Base-by-base conservation (phyloP, 179 eudicot species). In the Spinacia oleracea region DNA sequence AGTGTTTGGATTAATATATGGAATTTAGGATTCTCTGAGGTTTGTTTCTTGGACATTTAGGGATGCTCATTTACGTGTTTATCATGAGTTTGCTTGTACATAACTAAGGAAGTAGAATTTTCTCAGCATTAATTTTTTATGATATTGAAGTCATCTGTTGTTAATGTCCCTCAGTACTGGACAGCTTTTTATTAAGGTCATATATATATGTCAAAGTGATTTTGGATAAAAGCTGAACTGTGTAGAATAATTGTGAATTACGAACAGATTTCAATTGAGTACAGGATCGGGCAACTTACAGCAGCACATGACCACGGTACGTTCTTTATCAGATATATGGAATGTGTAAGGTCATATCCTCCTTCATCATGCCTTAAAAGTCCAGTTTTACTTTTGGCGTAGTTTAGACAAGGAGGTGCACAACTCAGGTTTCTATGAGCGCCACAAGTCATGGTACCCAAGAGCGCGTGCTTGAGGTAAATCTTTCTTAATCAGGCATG, bases 381-480 rank as follows among this genome's bases (percentile, higher is more conserved):
- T 76, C 56, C 25, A 46, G 53, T 74, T 77, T 76, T 53, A 48
- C 29, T 59, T 38, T 87, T 83, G 86, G 81, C 88, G 66, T 85
- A 85, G 89, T 88, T 87, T 83, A 86, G 93, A 78, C 83, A 82
- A 77, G 75, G 80, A 74, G 84, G 58, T 73, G 77, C 68, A 46
- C 62, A 56, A 80, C 74, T 50, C 72, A 48, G 66, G 79, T 67
- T 75, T 69, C 82, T 75, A 72, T 75, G 38, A 72, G 76, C 51
- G 92, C 85, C 34, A 76, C 66, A 77, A 84, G 80, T 78, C 87
- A 65, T 40, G 78, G 79, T 77, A 80, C 87, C 1, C 78, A 81
- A 72, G 89, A 79, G 73, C 75, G 70, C 59, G 83, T 89, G 71
- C 76, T 86, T 80, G 86, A 89, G 92, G 97, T 89, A 90, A 70